Conservation (phyloP, 768 basidiomycete species). For the Galerina marginata region DNA sequence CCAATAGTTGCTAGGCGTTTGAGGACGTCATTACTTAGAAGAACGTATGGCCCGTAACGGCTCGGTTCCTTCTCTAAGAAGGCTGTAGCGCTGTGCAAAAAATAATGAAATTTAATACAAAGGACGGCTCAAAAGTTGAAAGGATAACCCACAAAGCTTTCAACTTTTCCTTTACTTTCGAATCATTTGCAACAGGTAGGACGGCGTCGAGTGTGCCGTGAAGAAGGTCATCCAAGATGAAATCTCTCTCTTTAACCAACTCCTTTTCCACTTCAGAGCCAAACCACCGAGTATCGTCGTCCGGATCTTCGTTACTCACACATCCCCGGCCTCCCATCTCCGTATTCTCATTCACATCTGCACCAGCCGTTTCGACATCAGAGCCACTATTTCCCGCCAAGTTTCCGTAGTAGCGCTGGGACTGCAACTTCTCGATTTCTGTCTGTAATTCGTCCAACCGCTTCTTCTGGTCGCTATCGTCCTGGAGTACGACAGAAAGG, state of each 20-base stretch:
- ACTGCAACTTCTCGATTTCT: conserved; percentile 5
- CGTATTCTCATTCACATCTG: neutral
- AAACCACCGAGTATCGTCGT: neutral
- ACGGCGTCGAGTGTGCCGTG: neutral
- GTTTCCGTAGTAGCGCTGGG: neutral
- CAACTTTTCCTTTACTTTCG: neutral
- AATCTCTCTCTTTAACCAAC: neutral
- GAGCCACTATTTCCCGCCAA: neutral
- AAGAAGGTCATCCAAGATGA: neutral
- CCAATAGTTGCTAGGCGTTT: neutral
- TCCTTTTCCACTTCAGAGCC: neutral
- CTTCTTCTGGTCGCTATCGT: neutral
- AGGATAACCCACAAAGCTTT: neutral
- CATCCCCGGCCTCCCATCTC: neutral
- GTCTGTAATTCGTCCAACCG: neutral
- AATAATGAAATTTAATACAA: neutral
- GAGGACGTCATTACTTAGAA: neutral
- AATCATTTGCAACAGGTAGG: neutral
- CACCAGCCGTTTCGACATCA: neutral
- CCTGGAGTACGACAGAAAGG: neutral
- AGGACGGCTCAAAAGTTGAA: neutral
- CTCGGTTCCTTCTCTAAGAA: neutral
- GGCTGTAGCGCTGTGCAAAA: no score
- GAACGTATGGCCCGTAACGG: neutral
- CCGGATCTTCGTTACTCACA: neutral